Evolutionary conservation across 768 basidiomycete genomes (phyloP), one percentile per base, ranked within the genome.

Genomic region (Auricularia cornea): DNA sequence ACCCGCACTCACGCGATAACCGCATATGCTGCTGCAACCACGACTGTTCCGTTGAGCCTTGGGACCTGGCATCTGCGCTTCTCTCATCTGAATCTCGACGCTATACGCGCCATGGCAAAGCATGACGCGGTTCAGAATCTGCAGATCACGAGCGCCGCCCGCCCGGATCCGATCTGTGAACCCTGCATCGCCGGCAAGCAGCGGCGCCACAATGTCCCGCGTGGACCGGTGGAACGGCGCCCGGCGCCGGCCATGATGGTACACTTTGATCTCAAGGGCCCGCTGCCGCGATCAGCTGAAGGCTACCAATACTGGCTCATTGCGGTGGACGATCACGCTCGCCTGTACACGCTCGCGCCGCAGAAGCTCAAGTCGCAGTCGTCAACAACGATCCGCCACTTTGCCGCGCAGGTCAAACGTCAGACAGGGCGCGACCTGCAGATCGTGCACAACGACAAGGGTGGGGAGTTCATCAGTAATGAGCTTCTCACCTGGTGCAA

Each of bases 201-300:
- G 54, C 44, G 59, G 20, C 60, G 66, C 14, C 62, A 62, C 44
- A n/a, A 52, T 38, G 61, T 67, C 59, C 67, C 68, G 35, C 65
- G 63, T 26, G 63, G 31, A 8, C 44, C 44, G 1, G 44, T 18
- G 10, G 5, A 20, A 14, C 44, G 44, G 12, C 18, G 12, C 18
- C 5, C 10, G 52, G 52, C 5, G 61, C 69, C 23, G 20, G 69
- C 74, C 5, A 66, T 67, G 3, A 68, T 67, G 3, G 66, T 77
- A 20, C 73, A 73, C 63, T 65, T 67, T 44, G 75, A 77, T 56
- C 31, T 76, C 1, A 63, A 71, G 12, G 74, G 76, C 26, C 75
- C 74, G 10, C 61, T 68, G 3, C 65, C 70, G 18, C 44, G 44
- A 5, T 48, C 44, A 5, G 6, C 6, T 5, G 12, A 48, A 20